Base-by-base conservation (phyloP, 129 eudicot species). In the Lonicera japonica region DNA sequence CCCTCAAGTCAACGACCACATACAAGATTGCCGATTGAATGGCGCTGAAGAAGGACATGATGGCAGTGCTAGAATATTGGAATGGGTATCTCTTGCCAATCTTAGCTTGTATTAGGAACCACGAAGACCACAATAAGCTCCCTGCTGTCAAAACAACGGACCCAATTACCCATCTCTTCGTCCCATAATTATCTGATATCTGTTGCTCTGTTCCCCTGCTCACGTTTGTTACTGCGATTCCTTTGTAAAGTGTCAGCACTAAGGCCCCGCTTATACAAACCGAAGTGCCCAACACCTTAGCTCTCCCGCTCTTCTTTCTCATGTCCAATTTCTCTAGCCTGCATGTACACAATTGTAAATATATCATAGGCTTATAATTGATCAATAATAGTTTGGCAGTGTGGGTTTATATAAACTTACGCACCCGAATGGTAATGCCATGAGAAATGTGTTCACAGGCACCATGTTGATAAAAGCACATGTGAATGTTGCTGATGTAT, bases 401-500 rank as follows among this genome's bases (percentile, higher is more conserved):
- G 16, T 22, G 23, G 15, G 11, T 40, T 8, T 60, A 41, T 11
- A 0, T 34, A 1, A 46, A 22, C 80, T 6, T 52, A n/a, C n/a
- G n/a, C 53, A 81, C 92, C 92, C 40, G 14, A 84, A 52, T 4
- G 73, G 77, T 65, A 77, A 60, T 41, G 92, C 83, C 38, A 84
- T 18, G 19, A 80, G 25, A 57, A 84, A 84, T 23, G 92, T 84
- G 58, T 48, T 16, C 8, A 80, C 87, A 11, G 92, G 92, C 20
- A 73, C 80, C 64, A 77, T 55, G 60, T 84, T 84, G 69, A 75
- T 68, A 67, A 84, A 84, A 43, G 92, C 87, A 25, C 79, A 73
- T 1, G 79, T 18, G 62, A 73, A 80, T 17, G 92, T 79, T 25
- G 84, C 75, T 23, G 92, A 70, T 13, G 92, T 77, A 41, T 71